Evolutionary conservation across 2,329 filamentous ascomycete genomes (phyloP), one percentile per base, ranked within the genome.

Genomic region (Fusarium tricinctum): DNA sequence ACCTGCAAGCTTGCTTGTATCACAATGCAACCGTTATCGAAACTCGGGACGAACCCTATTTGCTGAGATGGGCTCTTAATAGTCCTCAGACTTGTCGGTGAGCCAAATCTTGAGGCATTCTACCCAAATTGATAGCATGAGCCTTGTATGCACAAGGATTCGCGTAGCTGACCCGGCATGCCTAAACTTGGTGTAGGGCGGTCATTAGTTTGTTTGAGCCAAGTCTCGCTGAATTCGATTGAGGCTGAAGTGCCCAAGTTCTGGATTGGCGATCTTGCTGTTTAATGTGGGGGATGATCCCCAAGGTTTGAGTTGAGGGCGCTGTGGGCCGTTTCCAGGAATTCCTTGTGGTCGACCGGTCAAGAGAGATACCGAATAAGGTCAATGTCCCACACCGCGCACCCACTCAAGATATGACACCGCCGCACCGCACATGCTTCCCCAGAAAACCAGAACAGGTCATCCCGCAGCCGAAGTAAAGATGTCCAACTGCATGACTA

Each of bases 161-260:
- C 45, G 44, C 30, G 55, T 52, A 54, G 53, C 49, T 23, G 44
- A 51, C 32, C 45, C 45, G 44, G 33, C 23, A 30, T 57, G 59
- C 26, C 60, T 46, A 61, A 60, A 58, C 22, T 49, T 23, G 32
- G 22, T 47, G 43, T 45, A 33, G 32, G 42, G 49, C 45, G 42
- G 35, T 48, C 42, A 64, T 59, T 49, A 38, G 49, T 45, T 38
- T n/a, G 17, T 17, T n/a, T 50, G 45, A 32, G 23, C 26, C 53
- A 55, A 52, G 15, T 35, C 52, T 55, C 50, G 39, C 15, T 54
- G 26, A 33, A 43, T 39, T n/a, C 32, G 20, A 55, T 57, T 64
- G 57, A 74, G 70, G 72, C 72, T 74, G 71, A 74, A 71, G 64
- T 63, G 72, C 72, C 74, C 68, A 72, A 70, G 64, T 63, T 20